Evolutionary conservation across 2,329 filamentous ascomycete species (phyloP), one percentile per base, ranked within the genome.

Genomic region (Epichloe gansuensis): DNA sequence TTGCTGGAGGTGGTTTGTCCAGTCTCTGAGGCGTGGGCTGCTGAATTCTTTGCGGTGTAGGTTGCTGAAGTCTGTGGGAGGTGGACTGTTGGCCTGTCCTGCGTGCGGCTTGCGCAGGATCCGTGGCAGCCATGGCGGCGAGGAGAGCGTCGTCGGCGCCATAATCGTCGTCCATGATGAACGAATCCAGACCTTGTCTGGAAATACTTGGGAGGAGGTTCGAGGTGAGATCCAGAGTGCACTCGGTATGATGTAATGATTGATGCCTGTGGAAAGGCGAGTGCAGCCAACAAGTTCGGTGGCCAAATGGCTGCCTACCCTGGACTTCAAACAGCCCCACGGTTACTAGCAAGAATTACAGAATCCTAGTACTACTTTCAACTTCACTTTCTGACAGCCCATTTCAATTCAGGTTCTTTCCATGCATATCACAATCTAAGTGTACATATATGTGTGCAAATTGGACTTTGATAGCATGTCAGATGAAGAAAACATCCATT

Each of bases 131-230:
- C 61, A 83, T 73, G 45, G 77, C 78, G 49, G 72, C 75, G 3
- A 81, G 64, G 39, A 82, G 73, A 52, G 77, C 78, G 15, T 76
- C 75, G 60, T 82, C 79, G 28, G 73, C 76, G 43, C 76, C 78
- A 55, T 76, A 81, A 47, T 81, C 78, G 57, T 80, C 78, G 50
- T 77, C 73, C 72, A 75, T 71, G 48, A 41, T 51, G 3, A 4
- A 3, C 28, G 28, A 31, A 31, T 31, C 28, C 28, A 31, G 9
- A 8, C 8, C 28, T 31, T 31, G 28, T 31, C 28, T 31, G 9
- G 8, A 31, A 31, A 31, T 31, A 31, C 8, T 11, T 1, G 28
- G 28, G 28, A 31, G 28, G 6, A n/a, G 13, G 11, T 46, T 46
- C 21, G 25, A 21, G 6, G 23, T 15, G 43, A 21, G 17, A 31